Evolutionary conservation across 257 asterid species (phyloP).

Genomic region (Scutellaria baicalensis): DNA sequence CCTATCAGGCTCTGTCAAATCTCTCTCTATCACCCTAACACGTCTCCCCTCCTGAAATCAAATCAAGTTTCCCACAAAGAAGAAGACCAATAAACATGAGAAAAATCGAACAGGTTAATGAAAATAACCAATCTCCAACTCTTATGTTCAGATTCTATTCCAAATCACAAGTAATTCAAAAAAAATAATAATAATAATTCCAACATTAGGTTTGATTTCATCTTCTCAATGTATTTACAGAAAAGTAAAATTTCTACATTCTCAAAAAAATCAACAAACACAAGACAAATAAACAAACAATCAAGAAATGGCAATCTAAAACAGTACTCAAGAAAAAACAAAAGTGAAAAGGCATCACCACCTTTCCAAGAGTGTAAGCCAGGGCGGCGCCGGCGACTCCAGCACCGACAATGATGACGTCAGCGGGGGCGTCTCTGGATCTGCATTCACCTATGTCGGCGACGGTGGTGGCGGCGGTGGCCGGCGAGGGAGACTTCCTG

Average conservation of each 20-base stretch:
- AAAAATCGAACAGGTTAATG: neutral
- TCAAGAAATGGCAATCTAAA: neutral
- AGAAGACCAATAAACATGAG: neutral
- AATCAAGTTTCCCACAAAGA: neutral
- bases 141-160: neutral
- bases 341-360: neutral
- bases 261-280: neutral
- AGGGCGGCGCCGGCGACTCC: conserved; percentile 42
- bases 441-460: conserved; percentile 40
- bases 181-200: no score
- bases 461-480: conserved; percentile 30
- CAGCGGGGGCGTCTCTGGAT: conserved; percentile 27
- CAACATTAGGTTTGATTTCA: neutral
- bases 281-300: neutral
- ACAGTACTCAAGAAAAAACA: no score
- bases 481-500: neutral
- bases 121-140: neutral
- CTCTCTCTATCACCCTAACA: conserved; percentile 79
- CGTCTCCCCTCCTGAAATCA: conserved; percentile 70
- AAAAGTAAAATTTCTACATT: neutral
- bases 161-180: no score
- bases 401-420: conserved; percentile 33
- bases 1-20: conserved; percentile 80
- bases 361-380: conserved; percentile 43
- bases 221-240: neutral